Evolutionary conservation across 2,329 filamentous ascomycete species (phyloP), one percentile per base, ranked within the genome.

Genomic region (Chaetomiaceae sp.): DNA sequence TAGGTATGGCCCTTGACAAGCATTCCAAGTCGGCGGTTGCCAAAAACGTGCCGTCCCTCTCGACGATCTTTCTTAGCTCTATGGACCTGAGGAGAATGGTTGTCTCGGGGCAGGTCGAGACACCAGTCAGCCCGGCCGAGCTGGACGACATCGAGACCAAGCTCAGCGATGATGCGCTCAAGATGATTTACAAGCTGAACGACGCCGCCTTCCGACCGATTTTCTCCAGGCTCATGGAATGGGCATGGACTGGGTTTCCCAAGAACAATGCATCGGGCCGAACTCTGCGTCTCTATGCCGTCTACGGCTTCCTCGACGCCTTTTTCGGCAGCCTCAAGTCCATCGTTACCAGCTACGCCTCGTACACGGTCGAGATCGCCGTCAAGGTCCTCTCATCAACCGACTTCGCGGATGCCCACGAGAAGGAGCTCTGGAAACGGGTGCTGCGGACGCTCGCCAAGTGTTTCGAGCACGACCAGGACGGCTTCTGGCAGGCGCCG

Each of bases 131-230:
- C 32, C 65, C 75, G 14, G 70, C 77, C 13, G 72, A 79, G 40
- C 68, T 88, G 5, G 69, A 75, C 18, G 74, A 77, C 37, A 74
- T 90, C 11, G 89, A 95, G 66, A 72, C 74, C 2, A 74, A 76
- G 10, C 65, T 89, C 60, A 86, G 89, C 65, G 80, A 86, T 9
- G 82, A 87, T 11, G 82, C 85, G 0, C 80, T 99, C 54, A 88
- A 90, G 69, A 94, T 96, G 84, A 87, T 96, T 49, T 90, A 95
- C 75, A 97, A 97, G 75, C 81, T 99, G 57, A 97, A 96, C 71
- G 94, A 99, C 66, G 85, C 87, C 1, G 84, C 87, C 0, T 99
- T 99, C 82, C 81, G 91, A 11, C 95, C 94, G 1, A 84, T 99
- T 58, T 99, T 97, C 73, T 79, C 84, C 14, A 82, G 86, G 59